Conservation (phyloP, 805 yeast genomes). For the Hanseniaspora jakobsenii region DNA sequence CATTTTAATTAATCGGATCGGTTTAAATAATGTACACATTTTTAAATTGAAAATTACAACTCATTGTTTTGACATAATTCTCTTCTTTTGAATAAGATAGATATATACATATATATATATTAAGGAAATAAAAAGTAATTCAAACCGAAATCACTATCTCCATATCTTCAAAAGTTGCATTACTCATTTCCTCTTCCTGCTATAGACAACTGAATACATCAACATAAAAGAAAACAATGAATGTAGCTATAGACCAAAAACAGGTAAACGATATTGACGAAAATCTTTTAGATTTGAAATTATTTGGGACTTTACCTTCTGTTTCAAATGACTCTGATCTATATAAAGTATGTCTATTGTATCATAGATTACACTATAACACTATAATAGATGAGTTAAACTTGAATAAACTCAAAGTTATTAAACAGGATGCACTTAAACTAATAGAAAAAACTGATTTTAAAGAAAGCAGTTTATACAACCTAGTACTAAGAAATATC, state of each 20-base stretch:
- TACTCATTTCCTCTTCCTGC: too few relatives aligned
- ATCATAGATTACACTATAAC: slow-evolving; percentile 13
- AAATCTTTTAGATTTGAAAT: slow-evolving; percentile 1
- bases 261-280: background rate
- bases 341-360: background rate
- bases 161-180: too few relatives aligned
- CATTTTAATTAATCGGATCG: too few relatives aligned
- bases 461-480: background rate
- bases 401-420: slow-evolving; percentile 5
- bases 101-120: too few relatives aligned
- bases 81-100: too few relatives aligned
- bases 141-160: too few relatives aligned
- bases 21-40: too few relatives aligned
- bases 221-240: background rate
- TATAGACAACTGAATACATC: background rate
- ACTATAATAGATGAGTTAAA: background rate
- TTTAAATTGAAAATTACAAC: too few relatives aligned
- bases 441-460: background rate
- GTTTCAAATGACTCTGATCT: background rate
- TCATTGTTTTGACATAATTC: too few relatives aligned
- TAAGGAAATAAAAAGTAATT: too few relatives aligned
- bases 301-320: slow-evolving; percentile 5
- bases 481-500: slow-evolving; percentile 1
- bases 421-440: slow-evolving; percentile 1
- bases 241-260: background rate